These are phyloP conservation scores for Cordyceps tenuipes DNA, from an alignment of 2,329 filamentous ascomycete species.

Conservation along the genomic window DNA sequence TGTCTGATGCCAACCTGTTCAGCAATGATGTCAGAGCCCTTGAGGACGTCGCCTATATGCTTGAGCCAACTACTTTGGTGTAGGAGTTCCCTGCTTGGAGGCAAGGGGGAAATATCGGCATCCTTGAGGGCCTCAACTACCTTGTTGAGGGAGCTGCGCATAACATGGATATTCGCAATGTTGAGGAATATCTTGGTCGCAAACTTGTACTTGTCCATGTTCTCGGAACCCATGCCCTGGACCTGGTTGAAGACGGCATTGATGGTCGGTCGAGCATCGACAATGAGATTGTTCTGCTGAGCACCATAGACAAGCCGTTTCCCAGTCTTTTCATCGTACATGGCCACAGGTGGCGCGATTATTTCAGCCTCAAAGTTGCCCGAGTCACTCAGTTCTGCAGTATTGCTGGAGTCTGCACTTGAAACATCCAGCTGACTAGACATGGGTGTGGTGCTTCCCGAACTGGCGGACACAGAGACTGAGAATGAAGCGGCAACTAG, in stretches of 20 bases:
- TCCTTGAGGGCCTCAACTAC: slow-evolving; percentile 89
- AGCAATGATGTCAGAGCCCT: slow-evolving; percentile 77
- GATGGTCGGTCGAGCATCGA: slow-evolving; percentile 87
- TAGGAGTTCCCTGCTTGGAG: slow-evolving; percentile 73
- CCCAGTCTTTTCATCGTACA: slow-evolving; percentile 50
- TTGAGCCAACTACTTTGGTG: slow-evolving; percentile 84
- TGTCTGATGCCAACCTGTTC: slow-evolving; percentile 84
- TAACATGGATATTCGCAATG: slow-evolving; percentile 98
- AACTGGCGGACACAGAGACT: slow-evolving; percentile 25
- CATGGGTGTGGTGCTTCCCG: slow-evolving; percentile 26
- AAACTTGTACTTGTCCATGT: slow-evolving; percentile 95
- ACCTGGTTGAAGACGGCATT: slow-evolving; percentile 95
- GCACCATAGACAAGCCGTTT: slow-evolving; percentile 74
- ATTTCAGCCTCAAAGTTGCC: slow-evolving; percentile 64
- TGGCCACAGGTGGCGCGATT: slow-evolving; percentile 33
- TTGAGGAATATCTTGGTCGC: slow-evolving; percentile 86
- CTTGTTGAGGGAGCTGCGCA: slow-evolving; percentile 82
- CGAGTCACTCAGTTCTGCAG: slow-evolving; percentile 48
- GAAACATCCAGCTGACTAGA: slow-evolving; percentile 44
- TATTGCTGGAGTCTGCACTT: slow-evolving; percentile 24
- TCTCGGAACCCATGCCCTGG: slow-evolving; percentile 86
- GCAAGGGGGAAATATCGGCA: slow-evolving; percentile 74
- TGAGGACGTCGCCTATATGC: slow-evolving; percentile 76
- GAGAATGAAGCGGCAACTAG: slow-evolving; percentile 86
- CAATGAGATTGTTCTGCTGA: slow-evolving; percentile 87